A percentile compares a stretch with the other conserved stretches of the same genome.
Conservation (phyloP, 169 alveolate genomes). For the Plasmodium knowlesi region DNA sequence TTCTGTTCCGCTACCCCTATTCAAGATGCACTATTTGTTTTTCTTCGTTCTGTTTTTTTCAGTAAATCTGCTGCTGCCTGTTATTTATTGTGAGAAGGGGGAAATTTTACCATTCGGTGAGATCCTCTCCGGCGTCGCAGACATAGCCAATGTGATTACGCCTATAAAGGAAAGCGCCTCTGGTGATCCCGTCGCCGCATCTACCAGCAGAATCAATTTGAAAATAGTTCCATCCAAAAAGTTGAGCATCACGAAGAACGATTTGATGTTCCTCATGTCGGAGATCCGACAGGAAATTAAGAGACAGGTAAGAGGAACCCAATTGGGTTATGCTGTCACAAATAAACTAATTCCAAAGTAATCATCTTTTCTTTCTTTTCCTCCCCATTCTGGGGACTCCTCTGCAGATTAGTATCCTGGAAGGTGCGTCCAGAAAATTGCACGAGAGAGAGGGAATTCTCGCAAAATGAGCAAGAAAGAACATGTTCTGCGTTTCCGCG, state of each 20-base stretch:
- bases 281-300: slow-evolving; percentile 62
- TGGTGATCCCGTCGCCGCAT: slow-evolving; percentile 1
- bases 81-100: slow-evolving; percentile 30
- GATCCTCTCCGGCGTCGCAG: slow-evolving; percentile 56
- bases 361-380: neutral
- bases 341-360: neutral
- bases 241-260: slow-evolving; percentile 47
- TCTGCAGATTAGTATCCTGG: slow-evolving; percentile 34
- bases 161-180: neutral
- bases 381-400: neutral
- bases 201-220: slow-evolving; percentile 28
- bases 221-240: slow-evolving; percentile 74
- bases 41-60: neutral
- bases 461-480: neutral
- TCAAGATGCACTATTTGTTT: neutral
- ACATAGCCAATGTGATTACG: slow-evolving; percentile 51
- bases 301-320: slow-evolving; percentile 35
- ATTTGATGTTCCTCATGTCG: slow-evolving; percentile 50
- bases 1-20: neutral
- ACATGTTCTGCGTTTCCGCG: neutral
- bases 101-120: slow-evolving; percentile 67
- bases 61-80: neutral
- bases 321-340: neutral
- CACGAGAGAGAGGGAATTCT: neutral
- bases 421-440: neutral